Base-by-base conservation (phyloP, 768 basidiomycete genomes). In the Nidularia pulvinata region DNA sequence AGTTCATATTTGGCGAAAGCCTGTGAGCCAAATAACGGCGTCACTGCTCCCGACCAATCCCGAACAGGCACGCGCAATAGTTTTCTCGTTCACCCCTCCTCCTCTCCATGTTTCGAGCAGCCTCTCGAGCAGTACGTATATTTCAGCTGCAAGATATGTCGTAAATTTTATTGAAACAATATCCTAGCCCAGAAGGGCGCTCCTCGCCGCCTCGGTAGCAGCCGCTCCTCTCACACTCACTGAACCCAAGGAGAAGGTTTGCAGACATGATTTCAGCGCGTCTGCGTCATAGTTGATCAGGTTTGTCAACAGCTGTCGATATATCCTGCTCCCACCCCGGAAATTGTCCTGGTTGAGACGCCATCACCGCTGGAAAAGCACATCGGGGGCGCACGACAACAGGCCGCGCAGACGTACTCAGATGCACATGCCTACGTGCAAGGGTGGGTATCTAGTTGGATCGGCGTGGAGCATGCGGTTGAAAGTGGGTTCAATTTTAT, bases 391-490 rank as follows among this genome's bases (percentile, higher is more conserved):
- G 85, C 78, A 4, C 80, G 96, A 53, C 76, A 81, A 55, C 73
- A 82, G 32, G 77, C 82, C 2, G 83, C 81, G n/a, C 69, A 74
- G 0, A 76, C 80, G 11, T 82, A 88, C 61, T 58, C 66, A 4
- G 78, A 85, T 32, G 82, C 83, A n/a, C 81, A 85, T 52, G 73
- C 77, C 1, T 78, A 82, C 47, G 84, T 94, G 22, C 90, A 94
- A 58, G 79, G 77, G 1, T 82, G 85, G 44, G 82, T 96, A 14
- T 82, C 85, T 33, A 80, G 78, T 56, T 96, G 94, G 94, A 91
- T 98, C 61, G 83, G 81, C 10, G 77, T 94, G 33, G 96, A 98
- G 67, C 82, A 89, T 59, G 80, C 82, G 6, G 86, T 95, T 33
- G 95, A 97, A 73, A 73, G 95, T 95, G 67, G 56, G 89, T 80